Evolutionary conservation across 2,329 filamentous ascomycete species (phyloP).

Genomic region (Apiospora aurea): DNA sequence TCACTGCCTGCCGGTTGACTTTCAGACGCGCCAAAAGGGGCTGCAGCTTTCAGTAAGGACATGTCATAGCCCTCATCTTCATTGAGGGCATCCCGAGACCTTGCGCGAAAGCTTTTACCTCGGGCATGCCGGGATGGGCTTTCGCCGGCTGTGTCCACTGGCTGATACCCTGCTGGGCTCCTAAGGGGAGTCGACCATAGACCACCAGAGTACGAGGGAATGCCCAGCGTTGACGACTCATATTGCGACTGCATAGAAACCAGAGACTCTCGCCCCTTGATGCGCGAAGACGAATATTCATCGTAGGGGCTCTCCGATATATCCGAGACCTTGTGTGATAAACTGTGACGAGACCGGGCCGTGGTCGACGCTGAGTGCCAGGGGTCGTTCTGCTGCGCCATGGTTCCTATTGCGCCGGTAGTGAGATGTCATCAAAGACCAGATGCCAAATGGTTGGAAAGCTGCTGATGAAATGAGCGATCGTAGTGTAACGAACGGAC

Average conservation of each 20-base stretch:
- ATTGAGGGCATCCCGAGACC: slow-evolving; percentile 37
- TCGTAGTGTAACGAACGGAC: neutral
- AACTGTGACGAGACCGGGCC: slow-evolving; percentile 30
- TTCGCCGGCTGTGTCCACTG: slow-evolving; percentile 29
- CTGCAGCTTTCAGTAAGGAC: slow-evolving; percentile 39
- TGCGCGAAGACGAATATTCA: slow-evolving; percentile 27
- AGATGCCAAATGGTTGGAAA: neutral
- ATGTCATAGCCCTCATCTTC: slow-evolving; percentile 44
- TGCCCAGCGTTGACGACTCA: slow-evolving; percentile 32
- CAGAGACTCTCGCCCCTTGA: slow-evolving; percentile 41
- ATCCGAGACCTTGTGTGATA: slow-evolving; percentile 41
- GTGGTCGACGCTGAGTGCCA: slow-evolving; percentile 29
- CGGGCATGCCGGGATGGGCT: slow-evolving; percentile 30
- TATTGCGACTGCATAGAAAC: slow-evolving; percentile 41
- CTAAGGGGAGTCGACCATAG: slow-evolving; percentile 4
- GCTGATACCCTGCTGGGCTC: slow-evolving; percentile 30
- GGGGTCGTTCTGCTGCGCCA: slow-evolving; percentile 37
- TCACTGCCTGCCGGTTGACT: slow-evolving; percentile 38
- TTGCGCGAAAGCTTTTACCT: slow-evolving; percentile 37
- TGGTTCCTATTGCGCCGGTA: slow-evolving; percentile 24
- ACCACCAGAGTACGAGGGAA: neutral
- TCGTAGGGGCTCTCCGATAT: slow-evolving; percentile 39
- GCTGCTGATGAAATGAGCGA: slow-evolving; percentile 27
- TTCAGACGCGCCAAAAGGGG: slow-evolving; percentile 43
- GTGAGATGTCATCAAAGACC: neutral